Base-by-base conservation (phyloP, 768 basidiomycete species). In the Lactifluus hygrophoroides region DNA sequence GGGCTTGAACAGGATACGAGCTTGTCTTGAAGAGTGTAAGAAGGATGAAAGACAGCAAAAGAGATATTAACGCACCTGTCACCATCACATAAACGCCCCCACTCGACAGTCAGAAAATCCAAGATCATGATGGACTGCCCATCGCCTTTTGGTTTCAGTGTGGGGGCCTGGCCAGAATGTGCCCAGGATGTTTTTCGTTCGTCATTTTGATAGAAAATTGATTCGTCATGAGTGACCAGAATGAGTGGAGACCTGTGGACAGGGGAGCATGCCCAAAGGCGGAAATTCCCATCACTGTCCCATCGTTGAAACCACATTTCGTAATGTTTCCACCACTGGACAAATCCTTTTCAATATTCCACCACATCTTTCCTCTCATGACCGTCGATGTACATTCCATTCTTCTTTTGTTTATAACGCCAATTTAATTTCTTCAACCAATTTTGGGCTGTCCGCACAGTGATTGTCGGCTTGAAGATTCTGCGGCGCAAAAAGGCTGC, bases 401-500 rank as follows among this genome's bases (percentile, higher is more conserved):
- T 19, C 5, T 34, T 1, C 0, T 65, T 42, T 5, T 67, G 21
- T 10, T 66, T 69, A 46, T 66, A 66, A 1, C 64, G 28, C 68
- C 0, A 17, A 11, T 19, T 7, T 19, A 27, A 28, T 2, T 19
- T 38, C 13, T 27, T 16, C 21, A 21, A 37, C 50, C 6, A 27
- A 21, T 2, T 0, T 51, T n/a, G 50, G 37, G 4, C 17, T 38
- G 50, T 11, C 38, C 66, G 40, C 49, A 75, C 70, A 21, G 65
- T 54, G 32, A 66, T 66, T 16, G 61, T 44, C 1, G 46, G 30
- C 55, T 69, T 77, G 2, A 64, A 65, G 63, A 67, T 75, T 1
- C 65, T 69, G 10, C 76, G 40, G 10, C 65, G 70, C 4, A 67
- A 52, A 2, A 80, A 61, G 73, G 72, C 76, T 7, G 19, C 57